Evolutionary conservation across 2,329 filamentous ascomycete genomes (phyloP).

Genomic region (Paecilomyces variotii): DNA sequence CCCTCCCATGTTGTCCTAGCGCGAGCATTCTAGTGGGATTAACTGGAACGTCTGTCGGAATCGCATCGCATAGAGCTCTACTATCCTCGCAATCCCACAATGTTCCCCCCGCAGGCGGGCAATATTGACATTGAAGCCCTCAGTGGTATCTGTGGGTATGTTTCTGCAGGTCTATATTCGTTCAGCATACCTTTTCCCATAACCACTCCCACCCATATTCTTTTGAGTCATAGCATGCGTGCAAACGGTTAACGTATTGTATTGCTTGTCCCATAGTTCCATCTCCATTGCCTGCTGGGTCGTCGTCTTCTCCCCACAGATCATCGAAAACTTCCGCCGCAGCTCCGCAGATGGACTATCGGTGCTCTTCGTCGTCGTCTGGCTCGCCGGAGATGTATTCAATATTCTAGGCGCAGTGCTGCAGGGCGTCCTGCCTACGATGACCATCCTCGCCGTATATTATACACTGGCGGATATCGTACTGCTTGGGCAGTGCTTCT

Average conservation of each 20-base stretch:
- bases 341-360: slow-evolving; percentile 80
- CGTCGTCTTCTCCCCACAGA: slow-evolving; percentile 94
- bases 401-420: slow-evolving; percentile 90
- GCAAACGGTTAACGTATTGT: slow-evolving; percentile 1
- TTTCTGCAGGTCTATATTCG: not conserved
- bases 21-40: not conserved
- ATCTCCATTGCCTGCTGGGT: slow-evolving; percentile 98
- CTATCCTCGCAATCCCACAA: slow-evolving; percentile 6
- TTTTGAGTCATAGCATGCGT: not conserved
- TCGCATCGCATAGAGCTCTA: not conserved
- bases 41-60: not conserved
- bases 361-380: slow-evolving; percentile 84
- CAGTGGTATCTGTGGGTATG: slow-evolving; percentile 81
- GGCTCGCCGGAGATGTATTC: slow-evolving; percentile 91
- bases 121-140: slow-evolving; percentile 83
- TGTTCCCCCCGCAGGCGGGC: slow-evolving; percentile 32
- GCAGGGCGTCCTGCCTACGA: slow-evolving; percentile 86
- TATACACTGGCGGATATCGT: slow-evolving; percentile 90
- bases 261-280: slow-evolving; percentile 48
- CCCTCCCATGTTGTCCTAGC: not conserved
- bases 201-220: not conserved
- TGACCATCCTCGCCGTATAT: slow-evolving; percentile 91
- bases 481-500: slow-evolving; percentile 82
- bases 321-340: slow-evolving; percentile 86
- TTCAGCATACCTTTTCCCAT: slow-evolving; percentile 1